A percentile compares a stretch with the other conserved stretches of the same genome.
These are phyloP conservation scores for Nannochloris sp. DNA, from an alignment of 139 green algal species.

Conservation along the genomic window DNA sequence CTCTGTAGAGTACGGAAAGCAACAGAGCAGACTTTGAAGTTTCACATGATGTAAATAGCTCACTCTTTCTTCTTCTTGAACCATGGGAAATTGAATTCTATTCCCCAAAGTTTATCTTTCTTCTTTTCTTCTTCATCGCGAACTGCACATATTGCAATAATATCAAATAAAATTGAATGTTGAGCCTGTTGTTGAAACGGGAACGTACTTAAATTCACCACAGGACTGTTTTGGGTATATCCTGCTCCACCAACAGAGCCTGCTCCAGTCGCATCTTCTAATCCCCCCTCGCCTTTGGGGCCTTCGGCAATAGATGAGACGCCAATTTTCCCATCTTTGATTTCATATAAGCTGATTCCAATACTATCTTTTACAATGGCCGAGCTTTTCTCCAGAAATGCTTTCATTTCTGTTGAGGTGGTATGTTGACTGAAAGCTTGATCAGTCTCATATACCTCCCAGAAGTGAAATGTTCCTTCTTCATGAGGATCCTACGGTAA, in stretches of 20 bases:
- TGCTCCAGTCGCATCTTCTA: conserved; percentile 71
- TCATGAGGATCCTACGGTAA: conserved; percentile 26
- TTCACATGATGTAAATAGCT: conserved; percentile 63
- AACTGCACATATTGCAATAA: background rate
- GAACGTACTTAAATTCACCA: conserved; percentile 13
- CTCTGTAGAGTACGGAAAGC: conserved; percentile 72
- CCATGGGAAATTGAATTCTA: conserved; percentile 31
- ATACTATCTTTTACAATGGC: conserved; percentile 42
- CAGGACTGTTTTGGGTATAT: conserved; percentile 39
- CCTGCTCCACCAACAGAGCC: conserved; percentile 35
- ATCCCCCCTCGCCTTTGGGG: conserved; percentile 59
- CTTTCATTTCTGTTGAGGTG: conserved; percentile 20
- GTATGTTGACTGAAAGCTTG: conserved; percentile 41
- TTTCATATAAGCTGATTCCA: conserved; percentile 64
- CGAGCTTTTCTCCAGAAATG: conserved; percentile 45
- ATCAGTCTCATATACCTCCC: conserved; percentile 60
- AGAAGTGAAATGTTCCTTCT: conserved; percentile 54
- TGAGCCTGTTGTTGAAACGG: background rate
- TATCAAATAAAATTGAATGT: background rate
- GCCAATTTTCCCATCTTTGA: conserved; percentile 49
- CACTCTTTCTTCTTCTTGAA: conserved; percentile 19
- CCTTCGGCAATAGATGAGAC: conserved; percentile 40
- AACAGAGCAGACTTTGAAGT: conserved; percentile 44
- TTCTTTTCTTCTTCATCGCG: conserved; percentile 26
- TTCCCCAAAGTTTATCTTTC: conserved; percentile 21